Evolutionary conservation across 805 yeast species (phyloP), one percentile per base, ranked within the genome.

Genomic region (Starmerella khaoyaiensis): DNA sequence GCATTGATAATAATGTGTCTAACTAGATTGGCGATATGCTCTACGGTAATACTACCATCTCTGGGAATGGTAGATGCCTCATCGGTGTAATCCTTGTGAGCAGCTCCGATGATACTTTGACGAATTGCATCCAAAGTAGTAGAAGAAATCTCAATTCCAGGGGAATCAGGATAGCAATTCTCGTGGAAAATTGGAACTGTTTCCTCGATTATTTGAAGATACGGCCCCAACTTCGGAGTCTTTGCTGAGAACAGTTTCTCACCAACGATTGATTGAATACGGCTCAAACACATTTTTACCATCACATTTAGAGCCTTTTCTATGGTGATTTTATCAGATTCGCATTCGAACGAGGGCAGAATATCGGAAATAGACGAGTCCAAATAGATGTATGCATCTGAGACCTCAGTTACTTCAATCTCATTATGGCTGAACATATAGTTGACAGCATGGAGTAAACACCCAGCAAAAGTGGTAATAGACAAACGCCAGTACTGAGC

Each of bases 151-250:
- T 20, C 5, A 11, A 7, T 14, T 8, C 10, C 30, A 7, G 15
- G 10, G n/a, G 18, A 28, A 11, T 14, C 4, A 7, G 6, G 35
- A 8, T 14, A 19, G 8, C 26, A 16, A 5, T 9, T 6, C 4
- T 8, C 15, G n/a, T 41, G 20, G 17, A 44, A 14, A 2, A 21
- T 9, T 4, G 41, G 72, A 8, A 78, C 51, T 37, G 63, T 63
- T 6, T 65, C 69, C 19, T 68, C 74, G 30, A 75, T 57, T 14
- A 74, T 61, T 19, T 56, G 50, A 28, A 77, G 49, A 21, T 60
- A 56, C 0, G 78, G 73, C 0, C 74, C 72, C 40, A 79, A 68
- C 46, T 69, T 71, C 0, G 86, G 84, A 36, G 71, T 27, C 59
- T 60, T 28, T 49, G 40, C 21, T 37, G 47, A 10, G 37, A n/a